Conservation (phyloP, 306 rosid species). For the Malus domestica region ASM211411v1 NC_041792.1:28790907-28791406, state of each 20-base stretch:
- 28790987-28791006: slow-evolving; percentile 80
- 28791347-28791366: slow-evolving; percentile 58
- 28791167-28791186: background rate
- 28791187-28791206: background rate
- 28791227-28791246: background rate
- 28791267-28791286: background rate
- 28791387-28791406: slow-evolving; percentile 83
- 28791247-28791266: background rate
- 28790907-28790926: slow-evolving; percentile 77
- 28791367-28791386: slow-evolving; percentile 62
- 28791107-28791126: background rate
- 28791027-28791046: background rate
- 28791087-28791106: background rate
- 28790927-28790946: slow-evolving; percentile 73
- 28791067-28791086: background rate
- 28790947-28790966: slow-evolving; percentile 78
- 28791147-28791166: background rate
- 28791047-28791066: background rate
- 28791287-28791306: slow-evolving; percentile 36
- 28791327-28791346: slow-evolving; percentile 67
- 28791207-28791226: background rate
- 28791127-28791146: background rate
- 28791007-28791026: background rate
- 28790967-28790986: slow-evolving; percentile 89
- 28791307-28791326: slow-evolving; percentile 75